Base-by-base conservation (phyloP, 1,284 basidiomycete genomes). In the Peniophora sp. region DNA sequence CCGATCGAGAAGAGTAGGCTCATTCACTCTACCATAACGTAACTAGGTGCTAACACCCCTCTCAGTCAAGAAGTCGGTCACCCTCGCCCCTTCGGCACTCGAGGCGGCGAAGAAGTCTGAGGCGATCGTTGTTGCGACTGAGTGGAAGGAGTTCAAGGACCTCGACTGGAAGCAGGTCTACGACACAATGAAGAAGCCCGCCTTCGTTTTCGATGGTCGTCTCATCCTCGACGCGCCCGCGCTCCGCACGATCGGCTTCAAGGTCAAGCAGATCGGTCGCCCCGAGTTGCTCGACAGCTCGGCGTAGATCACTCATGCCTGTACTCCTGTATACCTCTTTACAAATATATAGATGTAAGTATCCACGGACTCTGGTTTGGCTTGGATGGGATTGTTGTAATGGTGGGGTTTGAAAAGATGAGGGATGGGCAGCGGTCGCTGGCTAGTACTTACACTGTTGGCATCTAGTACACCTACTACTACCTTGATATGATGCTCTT, bases 111-210 rank as follows among this genome's bases (percentile, higher is more conserved):
- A 80, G 65, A 77, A 85, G 55, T 88, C 92, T 50, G 95, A 97
- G 69, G 96, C 92, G 2, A 83, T 98, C 56, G 90, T 97, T 49
- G 83, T 97, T 63, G 88, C 87, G 14, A 96, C 93, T 9, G 93
- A 96, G 70, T 95, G 93, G 94, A 91, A 89, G 68, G 93, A 98
- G 72, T 99, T 99, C 78, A 79, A 80, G 62, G 78, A 84, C 41
- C 88, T 98, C 58, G 85, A 97, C 70, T 99, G 96, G 96, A 68
- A 79, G 61, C 68, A 70, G 47, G 86, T 98, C 43, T 97, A 98
- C 73, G 68, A 73, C 53, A 73, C 78, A 62, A 97, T 98, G 92
- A 89, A 88, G 65, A 97, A 98, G 77, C 96, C 96, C 34, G 92
- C 92, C 10, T 95, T 96, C 64, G 78, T 97, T 58, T 98, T 98